phyloP scores from a whole-genome alignment of 164 flowering plant species.

The Chimonanthus salicifolius region DNA sequence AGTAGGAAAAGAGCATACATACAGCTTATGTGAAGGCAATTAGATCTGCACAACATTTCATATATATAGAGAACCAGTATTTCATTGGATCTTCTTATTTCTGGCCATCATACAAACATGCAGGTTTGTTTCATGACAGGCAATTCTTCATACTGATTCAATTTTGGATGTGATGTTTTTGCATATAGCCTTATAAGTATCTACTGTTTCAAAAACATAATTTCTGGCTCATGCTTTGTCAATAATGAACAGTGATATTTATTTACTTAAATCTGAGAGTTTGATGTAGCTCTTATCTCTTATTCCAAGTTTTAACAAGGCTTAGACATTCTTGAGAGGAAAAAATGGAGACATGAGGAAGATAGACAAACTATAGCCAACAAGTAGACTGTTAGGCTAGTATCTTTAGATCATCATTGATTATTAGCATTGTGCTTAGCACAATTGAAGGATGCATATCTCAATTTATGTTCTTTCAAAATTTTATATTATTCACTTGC shows the following conservation, averaged over 20 bases:
- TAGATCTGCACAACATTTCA: conserved; percentile 76
- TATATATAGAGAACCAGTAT: conserved; percentile 91
- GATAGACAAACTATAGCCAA: neutral
- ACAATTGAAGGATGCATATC: neutral
- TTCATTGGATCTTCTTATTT: conserved; percentile 77
- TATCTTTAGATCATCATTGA: neutral
- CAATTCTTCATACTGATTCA: neutral
- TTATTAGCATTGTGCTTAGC: neutral
- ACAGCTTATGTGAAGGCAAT: conserved; percentile 78
- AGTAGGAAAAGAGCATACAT: conserved; percentile 78
- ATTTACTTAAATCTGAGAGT: neutral
- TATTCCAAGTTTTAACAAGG: neutral
- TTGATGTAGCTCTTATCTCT: neutral
- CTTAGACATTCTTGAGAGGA: neutral
- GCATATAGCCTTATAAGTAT: neutral
- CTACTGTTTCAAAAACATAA: neutral
- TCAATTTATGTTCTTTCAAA: neutral
- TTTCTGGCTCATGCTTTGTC: neutral
- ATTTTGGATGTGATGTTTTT: neutral
- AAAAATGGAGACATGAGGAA: neutral
- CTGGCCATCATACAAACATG: conserved; percentile 61
- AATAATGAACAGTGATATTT: neutral
- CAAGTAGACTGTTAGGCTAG: neutral
- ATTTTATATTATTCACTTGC: neutral
- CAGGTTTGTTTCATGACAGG: conserved; percentile 27